Evolutionary conservation across 192 early-diverging fungal species (phyloP), one percentile per base, ranked within the genome.

Genomic region (Coemansia sp.): DNA sequence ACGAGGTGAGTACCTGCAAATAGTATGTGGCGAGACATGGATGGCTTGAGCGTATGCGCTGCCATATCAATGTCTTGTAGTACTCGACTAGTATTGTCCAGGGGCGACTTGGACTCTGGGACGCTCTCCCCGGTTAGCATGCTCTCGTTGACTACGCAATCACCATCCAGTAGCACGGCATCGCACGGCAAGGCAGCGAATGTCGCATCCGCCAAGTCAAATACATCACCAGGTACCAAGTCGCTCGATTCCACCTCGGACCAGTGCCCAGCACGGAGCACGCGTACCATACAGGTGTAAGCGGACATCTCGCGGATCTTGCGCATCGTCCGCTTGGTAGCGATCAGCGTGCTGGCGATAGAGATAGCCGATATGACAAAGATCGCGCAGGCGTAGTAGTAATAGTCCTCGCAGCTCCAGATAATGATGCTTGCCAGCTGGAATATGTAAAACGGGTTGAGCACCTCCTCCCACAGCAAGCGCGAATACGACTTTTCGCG

Each of bases 41-140:
- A 87, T 0, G 88, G 79, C 8, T 63, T 31, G 41, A 84, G 72
- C 29, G 77, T 75, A 37, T 77, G 74, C 1, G 75, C 65, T 8
- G 63, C 40, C 70, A 79, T 57, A 34, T 79, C 70, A 2, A 84
- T 67, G 0, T 42, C n/a, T 46, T 69, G 40, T 3, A 83, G 39
- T 1, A 74, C 39, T 19, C 17, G 4, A 27, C 21, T 67, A 46
- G 11, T 35, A 6, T 21, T 31, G 3, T 44, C 67, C 6, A 96
- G 85, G 1, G 95, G 89, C 6, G 78, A 76, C 73, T 99, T 99
- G 24, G 91, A 92, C 21, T 98, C 94, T 6, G 96, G 95, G 0
- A 97, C 85, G 36, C 93, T 93, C 75, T 99, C 98, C 29, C 98
- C 98, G 4, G 98, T 99, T 21, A 99, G 85, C 95, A 99, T 97